Evolutionary conservation across 768 basidiomycete species (phyloP), one percentile per base, ranked within the genome.

Genomic region (Mycena floridula): DNA sequence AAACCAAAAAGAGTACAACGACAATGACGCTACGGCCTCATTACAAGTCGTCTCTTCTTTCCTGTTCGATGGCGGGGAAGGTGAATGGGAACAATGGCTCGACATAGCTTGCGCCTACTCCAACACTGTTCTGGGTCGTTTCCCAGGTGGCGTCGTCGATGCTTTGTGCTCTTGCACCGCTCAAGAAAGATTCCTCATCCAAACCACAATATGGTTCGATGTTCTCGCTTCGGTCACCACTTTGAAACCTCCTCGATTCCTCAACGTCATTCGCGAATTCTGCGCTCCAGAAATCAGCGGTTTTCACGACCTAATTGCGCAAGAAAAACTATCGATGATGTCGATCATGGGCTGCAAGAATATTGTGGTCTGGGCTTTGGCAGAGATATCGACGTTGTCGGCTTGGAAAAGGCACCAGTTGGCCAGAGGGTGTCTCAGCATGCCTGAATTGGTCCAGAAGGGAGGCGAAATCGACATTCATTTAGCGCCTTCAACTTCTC

Each of bases 181-280:
- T 69, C 78, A 67, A 64, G 72, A 67, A 59, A 76, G 64, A 27
- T 89, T 89, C 62, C 81, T 90, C 57, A 73, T 89, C 64, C 88
- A 88, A 61, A 84, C 88, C 22, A 79, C 85, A 13, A 80, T 90
- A 44, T 91, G 89, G 89, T 89, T 90, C 59, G 89, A 91, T 58
- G 85, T 90, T 26, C 72, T 90, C 42, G 87, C 85, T 6, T 79
- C 82, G 1, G 74, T 83, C 41, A 86, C 87, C n/a, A 79, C 75
- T n/a, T 67, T 72, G 49, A 53, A 70, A 50, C 52, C 63, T 3
- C 87, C 89, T 8, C 66, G 67, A 39, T 81, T 89, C 59, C 61
- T 83, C 28, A 25, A 54, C 3, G 67, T 72, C 32, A 82, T 87
- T 54, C 70, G 73, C 20, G 59, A 61, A 21, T 65, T 91, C 35